Base-by-base conservation (phyloP, 2,329 filamentous ascomycete genomes). In the Cordyceps fumosorosea region DNA sequence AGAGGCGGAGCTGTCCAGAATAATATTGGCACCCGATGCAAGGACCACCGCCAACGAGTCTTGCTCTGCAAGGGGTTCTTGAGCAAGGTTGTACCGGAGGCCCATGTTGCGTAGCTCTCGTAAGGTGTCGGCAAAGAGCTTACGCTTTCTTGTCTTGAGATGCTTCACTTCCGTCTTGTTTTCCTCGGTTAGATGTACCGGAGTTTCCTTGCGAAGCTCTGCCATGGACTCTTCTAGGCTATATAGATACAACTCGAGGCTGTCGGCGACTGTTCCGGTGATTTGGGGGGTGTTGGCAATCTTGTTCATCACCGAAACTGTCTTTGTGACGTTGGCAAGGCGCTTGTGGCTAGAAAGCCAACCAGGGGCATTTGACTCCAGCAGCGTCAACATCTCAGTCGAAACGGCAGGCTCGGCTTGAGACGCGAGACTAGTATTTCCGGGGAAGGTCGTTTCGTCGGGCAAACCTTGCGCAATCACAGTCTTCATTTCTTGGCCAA, bases 81-180 rank as follows among this genome's bases (percentile, higher is more conserved):
- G 87, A 66, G 89, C 86, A 18, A 96, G 80, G 70, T 96, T 97
- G 58, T 88, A 86, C 68, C 88, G 89, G 68, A 99, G 84, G 4
- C 95, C 95, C 93, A 99, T 98, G 62, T 88, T 84, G 42, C 91
- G 86, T 32, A 97, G 78, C 24, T 87, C 85, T 69, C 90, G 93
- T 65, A 99, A 78, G 0, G 90, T 93, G 67, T 98, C 93, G 0
- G 91, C 90, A 68, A 96, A 95, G 16, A 98, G 82, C 68, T 92
- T 93, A 50, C 91, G 86, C 76, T 99, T 99, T 68, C 91, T 85
- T 3, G 86, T 87, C 78, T 97, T 98, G 67, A 98, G 84, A 72
- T 97, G 91, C 74, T 96, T 93, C 64, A 97, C 85, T 18, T 83
- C 74, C 12, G 87, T 83, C 71, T 93, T 93, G 73, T 95, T 97